Base-by-base conservation (phyloP, 257 asterid genomes). In the Solanum medicagineum region DNA sequence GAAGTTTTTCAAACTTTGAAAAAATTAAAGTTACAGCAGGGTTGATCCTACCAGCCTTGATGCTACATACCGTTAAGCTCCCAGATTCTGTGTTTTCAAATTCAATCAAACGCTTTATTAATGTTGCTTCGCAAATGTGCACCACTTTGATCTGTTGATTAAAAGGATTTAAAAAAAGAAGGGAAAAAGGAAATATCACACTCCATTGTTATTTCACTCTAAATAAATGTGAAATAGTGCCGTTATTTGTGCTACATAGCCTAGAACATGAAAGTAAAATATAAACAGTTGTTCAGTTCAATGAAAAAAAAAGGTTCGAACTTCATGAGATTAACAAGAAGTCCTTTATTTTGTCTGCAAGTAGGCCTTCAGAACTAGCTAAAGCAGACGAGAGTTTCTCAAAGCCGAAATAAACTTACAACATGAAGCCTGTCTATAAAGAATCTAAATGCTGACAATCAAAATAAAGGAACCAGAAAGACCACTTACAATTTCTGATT, bases 11-110 rank as follows among this genome's bases (percentile, higher is more conserved):
- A 62, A 82, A 24, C 57, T 44, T 36, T 1, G 56, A n/a, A 82
- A n/a, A 22, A 22, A 59, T 63, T 66, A 19, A 60, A 82, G 59
- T 22, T 62, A 24, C 75, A 62, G 77, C 62, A 26, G 79, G 17
- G 32, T 47, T 56, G 66, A 66, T 59, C 85, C 63, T 0, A 65
- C 47, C 77, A 65, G 80, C 32, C 80, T 66, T 29, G 79, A 54
- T 77, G 3, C 80, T 17, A 88, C 94, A 63, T 91, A 29, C 99
- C 88, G 99, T 95, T 89, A 95, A 89, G 88, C 93, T 89, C 87
- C 99, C 98, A 2, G 99, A 93, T 40, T 92, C 92, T 2, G 99
- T 96, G 85, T 93, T 92, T 90, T 94, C 98, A 80, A 96, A 96
- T 89, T 93, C 99, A 88, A 96, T 91, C 95, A 96, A 89, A 75